Evolutionary conservation across 1,139 yeast genomes (phyloP).

Genomic region (Neolecta irregularis): DNA sequence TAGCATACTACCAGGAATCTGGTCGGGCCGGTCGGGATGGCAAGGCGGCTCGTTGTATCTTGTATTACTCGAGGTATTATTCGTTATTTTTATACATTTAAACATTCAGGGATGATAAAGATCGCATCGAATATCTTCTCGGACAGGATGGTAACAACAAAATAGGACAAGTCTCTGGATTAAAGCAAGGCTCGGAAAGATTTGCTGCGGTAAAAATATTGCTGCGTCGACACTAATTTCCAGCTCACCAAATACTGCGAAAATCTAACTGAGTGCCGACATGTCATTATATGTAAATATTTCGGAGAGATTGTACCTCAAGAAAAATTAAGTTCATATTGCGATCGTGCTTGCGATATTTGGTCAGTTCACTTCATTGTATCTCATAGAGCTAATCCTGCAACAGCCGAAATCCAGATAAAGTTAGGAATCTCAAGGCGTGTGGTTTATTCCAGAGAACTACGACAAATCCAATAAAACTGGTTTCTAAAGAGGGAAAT

Average conservation of each 20-base stretch:
- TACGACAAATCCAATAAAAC: too few species aligned
- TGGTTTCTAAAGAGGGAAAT: too few species aligned
- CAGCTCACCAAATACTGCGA: slow-evolving; percentile 78
- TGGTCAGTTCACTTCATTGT: slow-evolving; percentile 16
- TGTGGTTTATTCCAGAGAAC: too few species aligned
- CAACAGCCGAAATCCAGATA: too few species aligned
- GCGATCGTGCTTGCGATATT: slow-evolving; percentile 24
- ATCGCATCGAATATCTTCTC: neutral
- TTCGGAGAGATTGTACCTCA: slow-evolving; percentile 42
- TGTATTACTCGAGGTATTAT: slow-evolving; percentile 59
- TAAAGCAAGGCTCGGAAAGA: slow-evolving; percentile 38
- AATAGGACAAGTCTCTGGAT: slow-evolving; percentile 43
- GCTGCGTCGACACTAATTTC: slow-evolving; percentile 9
- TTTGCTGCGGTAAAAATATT: slow-evolving; percentile 2
- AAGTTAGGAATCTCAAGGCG: too few species aligned
- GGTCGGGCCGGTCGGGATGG: slow-evolving; percentile 96
- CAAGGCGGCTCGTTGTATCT: slow-evolving; percentile 54
- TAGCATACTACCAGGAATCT: slow-evolving; percentile 54
- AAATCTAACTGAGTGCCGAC: slow-evolving; percentile 61
- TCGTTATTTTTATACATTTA: too few species aligned
- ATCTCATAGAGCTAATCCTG: too few species aligned
- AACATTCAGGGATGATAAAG: slow-evolving; percentile 32
- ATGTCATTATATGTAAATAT: slow-evolving; percentile 62
- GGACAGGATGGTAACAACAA: neutral
- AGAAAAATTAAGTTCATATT: slow-evolving; percentile 16